Conservation (phyloP, 768 basidiomycete genomes). For the Pleurotus tuber-regium region DNA sequence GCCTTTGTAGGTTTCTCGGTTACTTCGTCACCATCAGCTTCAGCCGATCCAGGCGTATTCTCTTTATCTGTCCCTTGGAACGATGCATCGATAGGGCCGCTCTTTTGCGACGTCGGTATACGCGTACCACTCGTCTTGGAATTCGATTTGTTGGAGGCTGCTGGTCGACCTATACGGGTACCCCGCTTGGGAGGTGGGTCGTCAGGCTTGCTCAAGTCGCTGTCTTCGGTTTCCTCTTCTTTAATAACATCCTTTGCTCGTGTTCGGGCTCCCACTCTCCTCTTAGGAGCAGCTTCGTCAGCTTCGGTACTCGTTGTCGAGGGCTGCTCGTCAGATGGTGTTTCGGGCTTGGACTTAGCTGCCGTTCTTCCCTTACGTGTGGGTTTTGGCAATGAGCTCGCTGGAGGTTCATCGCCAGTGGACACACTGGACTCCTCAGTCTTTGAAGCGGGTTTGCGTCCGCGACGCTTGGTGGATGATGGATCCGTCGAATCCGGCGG, state of each 20-base stretch:
- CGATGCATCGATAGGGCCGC: not conserved
- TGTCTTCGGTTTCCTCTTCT: constrained; percentile 3
- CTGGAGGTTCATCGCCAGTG: not conserved
- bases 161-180: constrained; percentile 4
- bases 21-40: constrained; percentile 26
- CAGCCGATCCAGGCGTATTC: constrained; percentile 29
- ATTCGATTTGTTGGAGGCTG: constrained; percentile 14
- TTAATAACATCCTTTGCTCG: constrained; percentile 14
- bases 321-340: too few species aligned
- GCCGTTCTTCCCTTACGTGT: not conserved
- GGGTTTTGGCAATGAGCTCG: constrained; percentile 4
- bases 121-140: constrained; percentile 33
- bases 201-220: not conserved
- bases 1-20: constrained; percentile 26
- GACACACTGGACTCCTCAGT: not conserved
- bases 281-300: not conserved
- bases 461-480: not conserved
- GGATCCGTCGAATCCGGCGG: not conserved
- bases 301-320: not conserved
- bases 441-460: not conserved
- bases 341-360: not conserved
- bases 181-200: constrained; percentile 6
- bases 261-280: constrained; percentile 11
- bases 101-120: constrained; percentile 28
- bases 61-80: constrained; percentile 38